A percentile compares a stretch with the other conserved stretches of the same genome.
These are phyloP conservation scores for Apiospora phragmitis DNA, from an alignment of 2,329 filamentous ascomycete genomes.

Conservation along the genomic window DNA sequence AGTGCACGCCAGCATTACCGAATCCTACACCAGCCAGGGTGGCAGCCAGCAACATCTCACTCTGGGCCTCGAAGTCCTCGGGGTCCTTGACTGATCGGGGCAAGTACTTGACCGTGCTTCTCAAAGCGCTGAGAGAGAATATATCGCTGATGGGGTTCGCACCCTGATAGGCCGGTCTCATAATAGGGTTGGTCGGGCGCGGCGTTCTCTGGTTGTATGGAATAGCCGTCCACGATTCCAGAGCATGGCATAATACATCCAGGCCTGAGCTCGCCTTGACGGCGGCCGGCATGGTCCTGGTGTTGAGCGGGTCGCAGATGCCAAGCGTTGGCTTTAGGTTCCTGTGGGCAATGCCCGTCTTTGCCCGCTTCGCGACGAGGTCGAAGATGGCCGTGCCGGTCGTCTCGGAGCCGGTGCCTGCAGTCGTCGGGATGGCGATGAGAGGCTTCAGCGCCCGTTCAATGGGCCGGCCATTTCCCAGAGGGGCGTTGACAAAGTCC, in stretches of 20 bases:
- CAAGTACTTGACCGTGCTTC: conserved; percentile 85
- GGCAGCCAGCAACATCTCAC: conserved; percentile 91
- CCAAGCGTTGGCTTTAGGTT: conserved; percentile 94
- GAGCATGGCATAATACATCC: conserved; percentile 91
- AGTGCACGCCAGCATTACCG: conserved; percentile 94
- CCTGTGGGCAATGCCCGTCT: conserved; percentile 94
- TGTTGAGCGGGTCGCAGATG: conserved; percentile 85
- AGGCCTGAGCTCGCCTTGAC: conserved; percentile 91
- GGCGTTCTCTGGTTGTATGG: conserved; percentile 86
- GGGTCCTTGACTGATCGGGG: conserved; percentile 85
- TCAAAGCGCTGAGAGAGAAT: conserved; percentile 85
- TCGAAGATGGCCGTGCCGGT: conserved; percentile 99
- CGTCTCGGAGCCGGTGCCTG: conserved; percentile 88
- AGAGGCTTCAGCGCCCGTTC: conserved; percentile 71
- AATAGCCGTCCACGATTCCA: conserved; percentile 98
- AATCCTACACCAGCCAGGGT: conserved; percentile 95
- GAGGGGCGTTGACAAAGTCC: conserved; percentile 95
- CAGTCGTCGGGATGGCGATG: conserved; percentile 82
- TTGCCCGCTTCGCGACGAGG: conserved; percentile 82
- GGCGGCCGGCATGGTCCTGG: conserved; percentile 90
- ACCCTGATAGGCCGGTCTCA: conserved; percentile 92
- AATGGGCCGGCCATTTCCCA: conserved; percentile 81
- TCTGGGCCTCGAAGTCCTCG: conserved; percentile 89
- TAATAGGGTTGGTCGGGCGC: conserved; percentile 83
- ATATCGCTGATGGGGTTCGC: conserved; percentile 98